phyloP scores from a whole-genome alignment of 768 basidiomycete species.

The Amanita muscaria region DNA sequence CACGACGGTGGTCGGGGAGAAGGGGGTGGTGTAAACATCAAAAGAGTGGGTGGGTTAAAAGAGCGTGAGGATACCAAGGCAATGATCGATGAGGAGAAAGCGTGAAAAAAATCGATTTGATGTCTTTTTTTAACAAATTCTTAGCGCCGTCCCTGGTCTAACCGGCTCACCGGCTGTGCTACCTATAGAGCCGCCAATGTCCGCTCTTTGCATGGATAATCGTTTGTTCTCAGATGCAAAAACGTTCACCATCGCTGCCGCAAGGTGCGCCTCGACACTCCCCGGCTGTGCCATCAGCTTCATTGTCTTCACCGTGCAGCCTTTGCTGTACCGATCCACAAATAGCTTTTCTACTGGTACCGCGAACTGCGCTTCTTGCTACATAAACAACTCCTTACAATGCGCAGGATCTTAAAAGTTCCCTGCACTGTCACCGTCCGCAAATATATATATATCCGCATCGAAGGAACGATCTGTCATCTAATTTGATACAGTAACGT shows the following conservation, averaged over 20 bases:
- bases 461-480: background rate
- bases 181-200: background rate
- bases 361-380: slow-evolving; percentile 2
- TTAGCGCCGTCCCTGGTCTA: too few relatives aligned
- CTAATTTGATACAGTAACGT: too few relatives aligned
- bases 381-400: background rate
- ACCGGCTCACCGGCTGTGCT: background rate
- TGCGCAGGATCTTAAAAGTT: background rate
- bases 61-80: too few relatives aligned
- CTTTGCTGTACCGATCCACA: background rate
- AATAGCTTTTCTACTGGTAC: slow-evolving; percentile 1
- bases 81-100: too few relatives aligned
- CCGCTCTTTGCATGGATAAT: too few relatives aligned
- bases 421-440: slow-evolving; percentile 2
- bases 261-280: slow-evolving; percentile 1
- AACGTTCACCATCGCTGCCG: background rate
- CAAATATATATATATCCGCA: background rate
- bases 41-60: background rate
- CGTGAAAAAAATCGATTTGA: too few relatives aligned
- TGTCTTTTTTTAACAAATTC: too few relatives aligned
- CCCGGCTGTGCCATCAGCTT: background rate
- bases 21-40: slow-evolving; percentile 27
- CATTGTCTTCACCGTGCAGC: background rate
- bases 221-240: background rate
- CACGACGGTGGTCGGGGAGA: slow-evolving; percentile 25